Evolutionary conservation across 192 early-diverging fungal genomes (phyloP), one percentile per base, ranked within the genome.

Genomic region (Coemansia brasiliensis): DNA sequence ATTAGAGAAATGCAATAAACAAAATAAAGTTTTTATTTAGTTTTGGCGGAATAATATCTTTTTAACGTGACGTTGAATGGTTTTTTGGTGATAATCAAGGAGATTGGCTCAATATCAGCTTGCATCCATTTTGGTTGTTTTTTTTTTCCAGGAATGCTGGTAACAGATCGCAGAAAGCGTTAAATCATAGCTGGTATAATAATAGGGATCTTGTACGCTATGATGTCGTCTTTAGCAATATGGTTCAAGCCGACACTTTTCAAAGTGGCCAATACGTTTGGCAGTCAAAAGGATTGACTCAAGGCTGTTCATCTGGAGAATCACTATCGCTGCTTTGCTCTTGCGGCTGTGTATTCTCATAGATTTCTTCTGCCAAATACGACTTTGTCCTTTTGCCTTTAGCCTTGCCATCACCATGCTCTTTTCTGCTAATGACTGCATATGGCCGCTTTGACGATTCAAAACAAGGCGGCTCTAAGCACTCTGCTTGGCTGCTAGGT

Each of bases 321-420:
- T 4, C 27, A 35, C 10, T 10, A 10, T 2, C 32, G 6, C 32
- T 35, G 6, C 6, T 35, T 35, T 35, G 32, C 32, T 39, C 37
- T n/a, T 25, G n/a, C 5, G 44, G 44, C 35, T 58, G 27, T 16
- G 44, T 4, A 16, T 16, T 37, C 8, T 58, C 56, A 25, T 58
- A 58, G 15, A 38, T 37, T 5, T 29, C 20, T 25, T 45, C 56
- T 17, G 56, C 56, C 15, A 44, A n/a, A 48, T 48, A 58, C 12
- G 29, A 21, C 52, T 16, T 53, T 17, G 10, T 16, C 3, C 16
- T 39, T 27, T 53, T 53, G 52, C 35, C 32, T 21, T 15, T 29
- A 16, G 3, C 9, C 8, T 11, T 13, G 13, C 8, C 52, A 9
- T 53, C 35, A 1, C 52, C 52, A 22, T 53, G 52, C 22, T 59